These are phyloP conservation scores for Salix suchowensis DNA, from an alignment of 345 rosid species.

Conservation along the genomic window DNA sequence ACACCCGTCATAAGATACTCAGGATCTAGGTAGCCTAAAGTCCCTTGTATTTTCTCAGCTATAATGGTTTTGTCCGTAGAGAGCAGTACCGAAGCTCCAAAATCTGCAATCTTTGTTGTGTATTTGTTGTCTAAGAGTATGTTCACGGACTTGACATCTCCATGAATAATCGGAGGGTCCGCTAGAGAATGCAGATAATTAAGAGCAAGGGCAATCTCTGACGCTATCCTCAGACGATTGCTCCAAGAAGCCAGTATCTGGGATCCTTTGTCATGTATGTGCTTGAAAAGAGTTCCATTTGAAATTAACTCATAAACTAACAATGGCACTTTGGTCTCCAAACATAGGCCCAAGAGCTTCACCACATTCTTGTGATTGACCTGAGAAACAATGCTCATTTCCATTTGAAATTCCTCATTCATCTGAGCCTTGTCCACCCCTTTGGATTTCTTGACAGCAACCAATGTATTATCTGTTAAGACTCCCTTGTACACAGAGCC, in stretches of 20 bases:
- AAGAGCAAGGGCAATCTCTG: conserved; percentile 33
- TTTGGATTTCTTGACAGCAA: conserved; percentile 24
- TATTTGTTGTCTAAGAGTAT: conserved; percentile 27
- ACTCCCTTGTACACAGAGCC: conserved; percentile 28
- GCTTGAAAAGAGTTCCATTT: conserved; percentile 22
- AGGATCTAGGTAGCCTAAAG: conserved; percentile 35
- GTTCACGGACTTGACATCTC: conserved; percentile 31
- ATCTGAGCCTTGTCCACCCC: conserved; percentile 11
- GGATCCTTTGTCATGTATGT: conserved; percentile 18
- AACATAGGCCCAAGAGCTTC: conserved; percentile 28
- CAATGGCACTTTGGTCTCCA: conserved; percentile 31
- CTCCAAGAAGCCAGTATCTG: conserved; percentile 11
- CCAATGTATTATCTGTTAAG: background rate
- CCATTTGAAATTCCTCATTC: conserved; percentile 19
- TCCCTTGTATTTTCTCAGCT: conserved; percentile 18
- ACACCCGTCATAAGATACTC: conserved; percentile 26
- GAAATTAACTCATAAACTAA: conserved; percentile 29
- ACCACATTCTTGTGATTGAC: conserved; percentile 35
- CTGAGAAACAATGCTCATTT: conserved; percentile 25
- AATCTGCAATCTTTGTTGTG: conserved; percentile 32
- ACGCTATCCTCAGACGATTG: conserved; percentile 15
- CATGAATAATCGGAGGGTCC: conserved; percentile 34
- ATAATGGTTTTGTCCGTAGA: conserved; percentile 8
- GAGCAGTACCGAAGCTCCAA: conserved; percentile 31
- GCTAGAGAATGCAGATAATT: conserved; percentile 34